Percentiles rank a stretch among this genome's conserved stretches.
phyloP scores from a whole-genome alignment of 345 rosid genomes.

The Aethionema arabicum region DNA sequence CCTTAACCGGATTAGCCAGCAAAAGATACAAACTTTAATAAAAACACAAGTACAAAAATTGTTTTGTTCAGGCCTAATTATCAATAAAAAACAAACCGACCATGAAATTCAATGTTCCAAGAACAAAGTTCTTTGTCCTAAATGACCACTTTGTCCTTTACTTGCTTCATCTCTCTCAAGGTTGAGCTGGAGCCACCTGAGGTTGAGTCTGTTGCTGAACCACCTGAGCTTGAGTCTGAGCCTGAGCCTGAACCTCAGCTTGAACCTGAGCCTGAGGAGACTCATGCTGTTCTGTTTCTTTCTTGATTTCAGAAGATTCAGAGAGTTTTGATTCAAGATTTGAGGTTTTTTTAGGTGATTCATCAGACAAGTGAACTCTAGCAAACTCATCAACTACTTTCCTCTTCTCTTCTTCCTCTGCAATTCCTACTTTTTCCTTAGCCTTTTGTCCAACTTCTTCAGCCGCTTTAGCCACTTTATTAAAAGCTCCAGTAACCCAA shows the following conservation, averaged over 20 bases:
- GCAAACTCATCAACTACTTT: slow-evolving; percentile 88
- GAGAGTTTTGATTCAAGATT: slow-evolving; percentile 24
- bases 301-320: slow-evolving; percentile 26
- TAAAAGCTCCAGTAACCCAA: slow-evolving; percentile 87
- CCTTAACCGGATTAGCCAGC: too few relatives aligned
- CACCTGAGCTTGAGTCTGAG: neutral
- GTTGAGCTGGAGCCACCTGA: slow-evolving; percentile 20
- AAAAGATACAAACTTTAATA: too few relatives aligned
- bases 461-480: slow-evolving; percentile 83
- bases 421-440: slow-evolving; percentile 76
- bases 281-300: slow-evolving; percentile 25
- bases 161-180: slow-evolving; percentile 23
- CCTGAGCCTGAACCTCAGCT: neutral
- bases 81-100: too few relatives aligned
- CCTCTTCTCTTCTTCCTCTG: slow-evolving; percentile 78
- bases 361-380: slow-evolving; percentile 78
- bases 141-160: slow-evolving; percentile 2
- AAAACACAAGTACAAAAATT: too few relatives aligned
- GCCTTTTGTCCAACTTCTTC: slow-evolving; percentile 96
- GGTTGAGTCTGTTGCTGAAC: slow-evolving; percentile 27
- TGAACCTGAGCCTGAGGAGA: neutral
- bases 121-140: too few relatives aligned
- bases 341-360: slow-evolving; percentile 58
- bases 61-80: too few relatives aligned
- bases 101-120: too few relatives aligned